Percentiles rank a stretch among this genome's conserved stretches.
Evolutionary conservation across 1,284 basidiomycete genomes (phyloP).

Genomic region (Fomitopsis schrenkii): DNA sequence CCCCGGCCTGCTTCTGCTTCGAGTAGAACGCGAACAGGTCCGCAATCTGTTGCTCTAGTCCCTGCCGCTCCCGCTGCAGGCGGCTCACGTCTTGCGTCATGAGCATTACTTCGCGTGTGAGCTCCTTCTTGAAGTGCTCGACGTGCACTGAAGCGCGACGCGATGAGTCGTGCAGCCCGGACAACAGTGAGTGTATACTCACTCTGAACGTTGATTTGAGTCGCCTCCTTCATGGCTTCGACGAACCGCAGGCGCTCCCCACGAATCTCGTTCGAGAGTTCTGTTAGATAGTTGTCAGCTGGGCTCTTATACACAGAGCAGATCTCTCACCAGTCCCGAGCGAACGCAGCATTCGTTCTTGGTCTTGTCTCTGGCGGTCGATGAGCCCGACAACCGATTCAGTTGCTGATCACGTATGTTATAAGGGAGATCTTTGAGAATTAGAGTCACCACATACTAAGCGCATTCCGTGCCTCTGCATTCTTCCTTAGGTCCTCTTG

Average conservation of each 20-base stretch:
- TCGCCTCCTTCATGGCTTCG: constrained; percentile 88
- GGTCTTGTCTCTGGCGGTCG: constrained; percentile 64
- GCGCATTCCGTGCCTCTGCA: constrained; percentile 30
- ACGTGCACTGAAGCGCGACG: constrained; percentile 60
- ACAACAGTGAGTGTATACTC: constrained; percentile 17
- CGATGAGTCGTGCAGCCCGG: neutral
- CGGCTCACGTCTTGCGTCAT: constrained; percentile 75
- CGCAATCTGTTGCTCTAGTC: constrained; percentile 69
- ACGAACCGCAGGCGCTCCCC: constrained; percentile 82
- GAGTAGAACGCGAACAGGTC: constrained; percentile 71
- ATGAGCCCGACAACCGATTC: constrained; percentile 59
- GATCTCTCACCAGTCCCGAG: constrained; percentile 54
- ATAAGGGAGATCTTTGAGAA: neutral
- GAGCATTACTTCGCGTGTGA: constrained; percentile 66
- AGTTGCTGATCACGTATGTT: constrained; percentile 34
- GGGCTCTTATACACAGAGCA: neutral
- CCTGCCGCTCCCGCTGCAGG: constrained; percentile 69
- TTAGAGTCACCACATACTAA: constrained; percentile 26
- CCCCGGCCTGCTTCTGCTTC: constrained; percentile 53
- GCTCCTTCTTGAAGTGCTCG: constrained; percentile 78
- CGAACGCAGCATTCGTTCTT: constrained; percentile 60
- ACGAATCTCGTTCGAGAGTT: constrained; percentile 76
- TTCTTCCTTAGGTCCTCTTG: constrained; percentile 32
- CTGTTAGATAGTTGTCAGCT: constrained; percentile 32
- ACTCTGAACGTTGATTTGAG: constrained; percentile 81